Evolutionary conservation across 164 flowering plant genomes (phyloP).

Genomic region (Vitis vinifera): ASM3070453v1 NC_081808.1:25103501-25104000

Average conservation of each 20-base stretch:
- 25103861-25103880: conserved; percentile 94
- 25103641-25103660: too few species aligned
- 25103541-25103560: too few species aligned
- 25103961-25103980: not conserved
- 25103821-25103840: conserved; percentile 72
- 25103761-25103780: conserved; percentile 77
- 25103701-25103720: conserved; percentile 61
- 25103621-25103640: too few species aligned
- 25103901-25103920: not conserved
- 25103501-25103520: too few species aligned
- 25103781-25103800: conserved; percentile 65
- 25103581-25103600: too few species aligned
- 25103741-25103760: conserved; percentile 76
- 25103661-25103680: too few species aligned
- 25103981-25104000: conserved; percentile 66
- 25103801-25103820: conserved; percentile 68
- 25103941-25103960: too few species aligned
- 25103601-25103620: too few species aligned
- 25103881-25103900: conserved; percentile 79
- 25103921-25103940: not conserved
- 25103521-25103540: too few species aligned
- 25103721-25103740: conserved; percentile 60
- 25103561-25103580: too few species aligned
- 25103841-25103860: conserved; percentile 95
- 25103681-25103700: too few species aligned